Conservation (phyloP, 495 filamentous ascomycete species). For the Talaromyces adpressus region DNA sequence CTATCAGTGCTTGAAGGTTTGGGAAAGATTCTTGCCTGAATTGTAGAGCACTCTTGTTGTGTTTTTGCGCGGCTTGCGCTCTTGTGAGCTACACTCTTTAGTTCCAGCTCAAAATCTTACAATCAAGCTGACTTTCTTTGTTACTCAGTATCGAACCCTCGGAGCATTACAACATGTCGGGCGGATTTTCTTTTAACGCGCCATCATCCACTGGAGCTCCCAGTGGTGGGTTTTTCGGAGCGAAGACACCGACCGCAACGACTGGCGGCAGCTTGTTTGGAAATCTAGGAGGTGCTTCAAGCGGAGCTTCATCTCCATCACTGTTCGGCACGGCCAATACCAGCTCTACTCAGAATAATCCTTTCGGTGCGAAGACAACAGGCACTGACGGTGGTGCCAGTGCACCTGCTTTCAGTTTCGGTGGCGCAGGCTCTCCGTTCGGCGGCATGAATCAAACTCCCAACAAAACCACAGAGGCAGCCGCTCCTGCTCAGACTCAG, state of each 20-base stretch:
- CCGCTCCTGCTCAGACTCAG: constrained; percentile 28
- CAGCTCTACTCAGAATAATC: constrained; percentile 16
- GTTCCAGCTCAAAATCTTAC: neutral
- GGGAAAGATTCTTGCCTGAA: neutral
- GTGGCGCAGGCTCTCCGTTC: constrained; percentile 22
- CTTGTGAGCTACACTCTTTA: neutral
- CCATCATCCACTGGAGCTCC: constrained; percentile 28
- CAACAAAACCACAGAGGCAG: constrained; percentile 29
- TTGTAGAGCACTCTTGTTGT: neutral
- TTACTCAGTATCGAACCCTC: neutral
- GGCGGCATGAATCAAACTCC: constrained; percentile 29
- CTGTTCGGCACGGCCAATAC: constrained; percentile 25
- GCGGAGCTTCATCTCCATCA: constrained; percentile 24
- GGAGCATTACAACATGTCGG: constrained; percentile 3
- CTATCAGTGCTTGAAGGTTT: neutral
- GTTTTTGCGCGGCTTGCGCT: neutral
- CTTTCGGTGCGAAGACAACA: constrained; percentile 27
- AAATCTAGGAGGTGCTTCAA: constrained; percentile 35
- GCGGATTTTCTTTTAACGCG: constrained; percentile 12
- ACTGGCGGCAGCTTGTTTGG: constrained; percentile 28
- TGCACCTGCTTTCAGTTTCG: constrained; percentile 35
- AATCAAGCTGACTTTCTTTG: neutral
- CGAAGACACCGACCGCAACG: constrained; percentile 12
- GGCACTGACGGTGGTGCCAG: constrained; percentile 16
- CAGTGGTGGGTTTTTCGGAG: constrained; percentile 32